Conservation (phyloP, 805 yeast genomes). For the Myxozyma melibiosi region DNA sequence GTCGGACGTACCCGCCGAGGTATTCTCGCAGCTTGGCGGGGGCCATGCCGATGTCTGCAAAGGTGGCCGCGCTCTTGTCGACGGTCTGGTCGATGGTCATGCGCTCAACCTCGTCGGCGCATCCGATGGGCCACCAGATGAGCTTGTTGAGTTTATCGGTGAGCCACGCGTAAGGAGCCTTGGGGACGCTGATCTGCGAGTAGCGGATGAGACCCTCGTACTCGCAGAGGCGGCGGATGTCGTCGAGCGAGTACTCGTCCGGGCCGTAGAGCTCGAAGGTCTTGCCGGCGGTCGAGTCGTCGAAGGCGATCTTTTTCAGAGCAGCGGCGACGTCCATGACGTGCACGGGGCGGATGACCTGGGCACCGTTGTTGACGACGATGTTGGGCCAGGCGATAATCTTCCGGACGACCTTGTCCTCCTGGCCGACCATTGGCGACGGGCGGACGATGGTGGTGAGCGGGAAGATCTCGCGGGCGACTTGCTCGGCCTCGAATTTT, state of each 20-base stretch:
- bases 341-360: slow-evolving; percentile 70
- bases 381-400: slow-evolving; percentile 60
- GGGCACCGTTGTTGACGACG: slow-evolving; percentile 66
- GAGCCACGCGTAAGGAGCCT: slow-evolving; percentile 43
- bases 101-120: slow-evolving; percentile 76
- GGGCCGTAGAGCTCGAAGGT: slow-evolving; percentile 74
- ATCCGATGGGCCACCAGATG: slow-evolving; percentile 52
- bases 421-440: slow-evolving; percentile 74
- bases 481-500: slow-evolving; percentile 67
- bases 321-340: slow-evolving; percentile 77
- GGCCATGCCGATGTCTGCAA: slow-evolving; percentile 69
- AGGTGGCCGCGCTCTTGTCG: slow-evolving; percentile 63
- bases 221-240: slow-evolving; percentile 71
- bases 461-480: slow-evolving; percentile 67
- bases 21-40: slow-evolving; percentile 57
- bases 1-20: slow-evolving; percentile 48
- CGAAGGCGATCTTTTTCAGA: slow-evolving; percentile 74
- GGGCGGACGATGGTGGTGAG: slow-evolving; percentile 86
- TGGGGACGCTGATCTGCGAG: slow-evolving; percentile 46
- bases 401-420: slow-evolving; percentile 67
- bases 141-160: slow-evolving; percentile 45
- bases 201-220: slow-evolving; percentile 54
- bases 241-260: slow-evolving; percentile 61
- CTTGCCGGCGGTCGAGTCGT: slow-evolving; percentile 78
- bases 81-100: slow-evolving; percentile 66